Percentiles rank a stretch among this genome's conserved stretches.
Evolutionary conservation across 352 stramenopile genomes (phyloP).

Genomic region (Globisporangium nagaii): DNA sequence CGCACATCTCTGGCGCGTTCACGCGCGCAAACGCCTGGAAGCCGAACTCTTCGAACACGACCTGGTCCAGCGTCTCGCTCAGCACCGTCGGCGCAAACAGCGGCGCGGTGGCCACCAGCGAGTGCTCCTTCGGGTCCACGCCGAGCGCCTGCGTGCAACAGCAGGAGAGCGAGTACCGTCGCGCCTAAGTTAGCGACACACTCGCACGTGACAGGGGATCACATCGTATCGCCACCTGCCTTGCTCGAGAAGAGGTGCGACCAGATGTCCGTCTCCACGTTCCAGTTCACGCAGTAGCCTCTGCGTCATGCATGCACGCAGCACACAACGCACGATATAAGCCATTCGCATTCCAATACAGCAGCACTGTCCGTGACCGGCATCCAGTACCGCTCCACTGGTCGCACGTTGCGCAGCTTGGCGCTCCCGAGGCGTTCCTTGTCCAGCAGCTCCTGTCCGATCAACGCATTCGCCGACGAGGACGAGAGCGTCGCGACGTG

Average conservation of each 20-base stretch:
- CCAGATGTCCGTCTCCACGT: constrained; percentile 63
- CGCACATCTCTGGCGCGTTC: constrained; percentile 48
- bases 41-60: constrained; percentile 74
- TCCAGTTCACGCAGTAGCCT: constrained; percentile 83
- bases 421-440: constrained; percentile 48
- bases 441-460: constrained; percentile 45
- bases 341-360: too few species aligned
- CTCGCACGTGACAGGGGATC: neutral
- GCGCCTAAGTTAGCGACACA: too few species aligned
- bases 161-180: too few species aligned
- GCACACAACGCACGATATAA: too few species aligned
- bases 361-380: too few species aligned
- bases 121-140: constrained; percentile 38
- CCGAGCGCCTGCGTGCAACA: constrained; percentile 29
- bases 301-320: too few species aligned
- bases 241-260: constrained; percentile 43
- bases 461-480: constrained; percentile 17
- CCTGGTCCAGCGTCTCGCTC: constrained; percentile 71
- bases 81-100: constrained; percentile 48
- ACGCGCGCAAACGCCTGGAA: constrained; percentile 55
- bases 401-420: constrained; percentile 38
- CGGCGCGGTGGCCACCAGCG: constrained; percentile 54
- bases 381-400: constrained; percentile 41
- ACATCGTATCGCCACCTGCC: constrained; percentile 7
- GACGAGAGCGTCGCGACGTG: constrained; percentile 30